These are phyloP conservation scores for Quercus mongolica DNA, from an alignment of 306 rosid genomes.

Conservation along the genomic window DNA sequence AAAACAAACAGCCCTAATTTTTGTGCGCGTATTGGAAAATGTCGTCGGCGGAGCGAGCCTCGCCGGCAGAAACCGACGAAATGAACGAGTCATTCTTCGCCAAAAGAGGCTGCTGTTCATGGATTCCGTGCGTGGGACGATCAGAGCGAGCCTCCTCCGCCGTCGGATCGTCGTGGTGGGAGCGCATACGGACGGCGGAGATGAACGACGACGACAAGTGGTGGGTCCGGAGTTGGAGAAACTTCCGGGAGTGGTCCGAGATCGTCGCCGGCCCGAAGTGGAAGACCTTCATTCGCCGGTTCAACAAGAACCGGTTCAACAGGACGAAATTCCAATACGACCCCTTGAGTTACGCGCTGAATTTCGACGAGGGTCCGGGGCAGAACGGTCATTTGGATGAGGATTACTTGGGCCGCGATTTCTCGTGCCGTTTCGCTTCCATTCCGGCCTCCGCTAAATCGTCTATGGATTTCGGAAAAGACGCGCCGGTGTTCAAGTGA, in stretches of 20 bases:
- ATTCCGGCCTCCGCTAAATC: conserved; percentile 44
- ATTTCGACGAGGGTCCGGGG: conserved; percentile 56
- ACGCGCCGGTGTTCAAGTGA: conserved; percentile 34
- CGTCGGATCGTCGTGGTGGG: conserved; percentile 31
- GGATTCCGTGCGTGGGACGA: conserved; percentile 33
- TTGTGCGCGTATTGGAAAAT: neutral
- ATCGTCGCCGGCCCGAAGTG: conserved; percentile 65
- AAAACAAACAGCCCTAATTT: neutral
- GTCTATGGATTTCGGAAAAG: conserved; percentile 44
- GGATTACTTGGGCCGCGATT: conserved; percentile 21
- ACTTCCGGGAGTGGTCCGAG: conserved; percentile 62
- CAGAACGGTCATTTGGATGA: conserved; percentile 19
- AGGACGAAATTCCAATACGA: conserved; percentile 43
- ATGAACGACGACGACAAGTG: conserved; percentile 28
- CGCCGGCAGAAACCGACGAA: conserved; percentile 5
- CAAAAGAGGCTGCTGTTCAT: conserved; percentile 42
- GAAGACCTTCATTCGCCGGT: conserved; percentile 71
- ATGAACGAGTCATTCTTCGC: conserved; percentile 11
- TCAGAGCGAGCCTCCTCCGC: neutral
- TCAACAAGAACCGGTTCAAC: conserved; percentile 21
- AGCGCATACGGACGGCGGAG: conserved; percentile 34
- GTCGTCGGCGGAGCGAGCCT: neutral
- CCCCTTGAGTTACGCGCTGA: conserved; percentile 58
- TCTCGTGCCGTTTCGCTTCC: conserved; percentile 58
- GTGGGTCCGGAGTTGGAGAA: conserved; percentile 55